Percentiles rank a stretch among this genome's conserved stretches.
Evolutionary conservation across 164 flowering plant genomes (phyloP).

Genomic region (Umbellularia californica): DNA sequence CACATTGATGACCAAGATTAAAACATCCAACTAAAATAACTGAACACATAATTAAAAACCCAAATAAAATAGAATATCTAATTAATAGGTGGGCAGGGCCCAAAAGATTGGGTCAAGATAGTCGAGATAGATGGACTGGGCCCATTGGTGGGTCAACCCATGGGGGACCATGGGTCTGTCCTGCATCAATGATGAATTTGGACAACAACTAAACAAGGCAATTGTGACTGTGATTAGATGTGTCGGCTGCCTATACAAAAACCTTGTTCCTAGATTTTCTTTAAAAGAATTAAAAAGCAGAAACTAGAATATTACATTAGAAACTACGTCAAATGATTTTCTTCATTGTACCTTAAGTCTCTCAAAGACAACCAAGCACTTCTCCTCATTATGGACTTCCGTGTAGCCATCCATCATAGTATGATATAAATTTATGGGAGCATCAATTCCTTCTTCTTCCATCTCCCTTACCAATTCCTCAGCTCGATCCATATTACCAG

Average conservation of each 20-base stretch:
- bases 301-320: not conserved
- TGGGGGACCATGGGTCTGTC: no score
- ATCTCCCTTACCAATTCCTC: constrained; percentile 88
- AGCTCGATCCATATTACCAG: constrained; percentile 72
- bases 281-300: no score
- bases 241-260: not conserved
- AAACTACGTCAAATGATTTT: not conserved
- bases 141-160: no score
- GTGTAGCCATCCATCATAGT: constrained; percentile 99
- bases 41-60: no score
- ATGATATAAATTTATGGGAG: constrained; percentile 82
- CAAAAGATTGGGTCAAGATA: no score
- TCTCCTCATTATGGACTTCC: constrained; percentile 65
- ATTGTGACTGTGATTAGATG: not conserved
- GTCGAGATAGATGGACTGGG: no score
- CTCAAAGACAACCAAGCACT: constrained; percentile 75
- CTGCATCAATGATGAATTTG: no score
- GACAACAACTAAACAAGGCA: no score
- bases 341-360: constrained; percentile 67
- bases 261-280: not conserved
- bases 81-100: no score
- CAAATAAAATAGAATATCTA: no score
- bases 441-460: constrained; percentile 97
- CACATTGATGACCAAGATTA: no score
- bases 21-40: no score